Evolutionary conservation across 2,329 filamentous ascomycete genomes (phyloP).

Genomic region (Diaporthe velutina): DNA sequence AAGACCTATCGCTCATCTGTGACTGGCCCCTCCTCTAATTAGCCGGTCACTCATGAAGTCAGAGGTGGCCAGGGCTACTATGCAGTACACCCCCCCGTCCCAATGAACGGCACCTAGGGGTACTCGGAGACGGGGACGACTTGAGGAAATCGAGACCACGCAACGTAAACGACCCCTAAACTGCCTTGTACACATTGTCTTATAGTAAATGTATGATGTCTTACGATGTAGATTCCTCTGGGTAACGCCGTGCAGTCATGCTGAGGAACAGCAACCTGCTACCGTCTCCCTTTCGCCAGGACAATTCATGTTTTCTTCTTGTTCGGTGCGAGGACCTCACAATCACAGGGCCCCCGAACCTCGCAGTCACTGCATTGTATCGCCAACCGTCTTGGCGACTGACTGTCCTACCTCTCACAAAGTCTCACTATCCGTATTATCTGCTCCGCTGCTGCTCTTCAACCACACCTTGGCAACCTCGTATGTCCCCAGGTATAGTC

Average conservation of each 20-base stretch:
- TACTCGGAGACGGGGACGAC: background rate
- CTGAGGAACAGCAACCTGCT: background rate
- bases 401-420: conserved; percentile 34
- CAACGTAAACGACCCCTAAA: background rate
- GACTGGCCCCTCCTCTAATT: background rate
- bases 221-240: background rate
- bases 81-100: background rate
- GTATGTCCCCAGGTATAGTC: conserved; percentile 88
- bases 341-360: background rate
- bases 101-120: background rate
- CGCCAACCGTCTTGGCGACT: background rate
- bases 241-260: background rate
- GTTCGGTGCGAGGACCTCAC: background rate
- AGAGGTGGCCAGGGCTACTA: background rate
- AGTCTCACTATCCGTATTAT: conserved; percentile 52
- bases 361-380: background rate
- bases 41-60: background rate
- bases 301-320: background rate
- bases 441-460: conserved; percentile 55
- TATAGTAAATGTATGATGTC: background rate
- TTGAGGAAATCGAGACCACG: background rate
- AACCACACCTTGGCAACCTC: conserved; percentile 81
- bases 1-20: conserved; percentile 9
- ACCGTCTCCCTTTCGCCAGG: background rate
- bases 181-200: background rate